Base-by-base conservation (phyloP, 768 basidiomycete species). In the Mycena filopes region DNA sequence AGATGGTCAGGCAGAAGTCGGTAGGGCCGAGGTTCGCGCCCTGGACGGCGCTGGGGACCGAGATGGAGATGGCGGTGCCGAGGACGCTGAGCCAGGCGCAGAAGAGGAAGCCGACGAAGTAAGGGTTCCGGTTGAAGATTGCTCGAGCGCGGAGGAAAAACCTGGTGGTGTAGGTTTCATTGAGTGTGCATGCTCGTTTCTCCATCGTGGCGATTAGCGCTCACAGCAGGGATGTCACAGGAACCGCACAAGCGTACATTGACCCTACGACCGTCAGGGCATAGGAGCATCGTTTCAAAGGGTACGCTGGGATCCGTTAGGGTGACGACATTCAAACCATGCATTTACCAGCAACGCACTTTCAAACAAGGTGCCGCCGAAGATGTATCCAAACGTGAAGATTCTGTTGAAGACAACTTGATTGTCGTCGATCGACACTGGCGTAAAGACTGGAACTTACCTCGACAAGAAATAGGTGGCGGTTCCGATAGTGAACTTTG, bases 1-100 rank as follows among this genome's bases (percentile, higher is more conserved):
- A 46, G 12, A 23, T 21, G 49, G 73, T 73, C 8, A 72, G 70
- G 60, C 81, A 82, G 33, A 74, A 76, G 23, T 64, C 60, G 4
- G 81, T 82, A 36, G 75, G 48, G 28, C 76, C 76, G 21, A 82
- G 71, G 68, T 73, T 64, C 28, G 58, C 65, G 49, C 66, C 68
- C 63, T 41, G 36, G 13, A 73, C 46, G 4, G 65, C 73, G 16
- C 11, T 20, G 23, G 51, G 51, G 8, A 7, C 23, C 21, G 18
- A 11, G 21, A 36, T 36, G 29, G 21, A 12, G 21, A 36, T 36
- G 29, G 21, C 4, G 12, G 26, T 29, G 13, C 41, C 55, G 4
- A 29, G 13, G 15, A 55, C 55, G 16, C 7, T 18, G 12, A 55
- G 41, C 55, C 55, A 55, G 2, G 21, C 9, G n/a, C 26, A 5